Conservation (phyloP, 495 filamentous ascomycete species). For the Hypoxylon cercidicola region DNA sequence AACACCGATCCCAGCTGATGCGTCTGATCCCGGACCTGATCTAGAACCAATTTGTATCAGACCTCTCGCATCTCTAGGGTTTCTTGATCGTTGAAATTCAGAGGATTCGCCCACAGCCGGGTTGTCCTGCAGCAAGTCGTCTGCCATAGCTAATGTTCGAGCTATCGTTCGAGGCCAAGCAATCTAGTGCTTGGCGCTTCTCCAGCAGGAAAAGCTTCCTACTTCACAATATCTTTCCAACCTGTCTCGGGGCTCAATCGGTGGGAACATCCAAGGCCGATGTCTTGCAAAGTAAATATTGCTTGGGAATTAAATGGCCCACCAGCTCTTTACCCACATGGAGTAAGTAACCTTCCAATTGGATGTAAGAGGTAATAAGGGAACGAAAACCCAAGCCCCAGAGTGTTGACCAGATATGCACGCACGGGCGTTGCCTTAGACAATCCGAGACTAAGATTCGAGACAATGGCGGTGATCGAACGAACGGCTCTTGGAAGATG, state of each 20-base stretch:
- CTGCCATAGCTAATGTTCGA: conserved; percentile 20
- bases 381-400: conserved; percentile 9
- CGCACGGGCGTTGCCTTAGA: conserved; percentile 28
- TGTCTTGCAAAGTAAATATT: conserved; percentile 7
- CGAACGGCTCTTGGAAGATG: conserved; percentile 16
- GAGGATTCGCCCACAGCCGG: conserved; percentile 1
- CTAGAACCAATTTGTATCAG: conserved; percentile 32
- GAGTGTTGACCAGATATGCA: conserved; percentile 18
- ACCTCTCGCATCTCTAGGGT: conserved; percentile 5
- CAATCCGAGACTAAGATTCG: conserved; percentile 24
- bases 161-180: conserved; percentile 27
- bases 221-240: conserved; percentile 19
- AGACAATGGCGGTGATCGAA: conserved; percentile 27
- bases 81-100: conserved; percentile 17
- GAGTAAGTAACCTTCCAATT: conserved; percentile 8
- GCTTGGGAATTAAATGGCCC: conserved; percentile 7
- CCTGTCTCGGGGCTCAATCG: conserved; percentile 7
- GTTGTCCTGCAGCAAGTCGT: conserved; percentile 16
- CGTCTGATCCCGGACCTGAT: conserved; percentile 36
- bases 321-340: conserved; percentile 15
- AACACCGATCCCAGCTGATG: conserved; percentile 23
- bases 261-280: conserved; percentile 16
- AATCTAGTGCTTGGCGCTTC: conserved; percentile 20
- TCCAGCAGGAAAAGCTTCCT: conserved; percentile 2
- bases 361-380: conserved; percentile 7